phyloP scores from a whole-genome alignment of 106 monocot species.

The Dendrobium chrysotoxum region DNA sequence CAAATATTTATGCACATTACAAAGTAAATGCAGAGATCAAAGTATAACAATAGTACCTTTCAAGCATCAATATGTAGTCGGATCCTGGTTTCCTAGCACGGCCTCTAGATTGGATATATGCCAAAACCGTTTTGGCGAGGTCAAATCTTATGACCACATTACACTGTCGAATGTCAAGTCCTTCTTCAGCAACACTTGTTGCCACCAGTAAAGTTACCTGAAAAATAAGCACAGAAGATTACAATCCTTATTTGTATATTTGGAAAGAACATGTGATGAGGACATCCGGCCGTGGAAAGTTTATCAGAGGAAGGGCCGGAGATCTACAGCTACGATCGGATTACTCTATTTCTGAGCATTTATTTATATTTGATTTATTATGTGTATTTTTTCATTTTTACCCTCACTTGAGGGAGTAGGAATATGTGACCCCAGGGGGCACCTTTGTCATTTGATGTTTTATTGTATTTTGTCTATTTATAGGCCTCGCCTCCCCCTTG shows the following conservation, averaged over 20 bases:
- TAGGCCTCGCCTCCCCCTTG: too few relatives aligned
- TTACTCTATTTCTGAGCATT: too few relatives aligned
- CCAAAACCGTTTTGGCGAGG: constrained; percentile 97
- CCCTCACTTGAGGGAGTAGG: too few relatives aligned
- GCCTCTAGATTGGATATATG: constrained; percentile 99
- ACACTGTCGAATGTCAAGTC: constrained; percentile 98
- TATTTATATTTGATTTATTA: too few relatives aligned
- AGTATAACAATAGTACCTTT: constrained; percentile 41
- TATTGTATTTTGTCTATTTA: too few relatives aligned
- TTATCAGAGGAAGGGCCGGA: too few relatives aligned
- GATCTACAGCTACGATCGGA: too few relatives aligned
- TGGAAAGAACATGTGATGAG: too few relatives aligned
- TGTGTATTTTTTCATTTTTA: too few relatives aligned
- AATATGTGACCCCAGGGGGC: too few relatives aligned
- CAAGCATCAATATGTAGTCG: constrained; percentile 98
- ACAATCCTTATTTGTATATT: not conserved
- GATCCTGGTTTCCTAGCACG: constrained; percentile 99
- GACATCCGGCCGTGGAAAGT: too few relatives aligned
- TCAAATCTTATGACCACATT: constrained; percentile 99
- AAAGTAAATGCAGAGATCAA: not conserved
- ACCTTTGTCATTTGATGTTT: too few relatives aligned
- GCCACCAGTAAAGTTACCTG: constrained; percentile 91
- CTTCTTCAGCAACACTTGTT: constrained; percentile 99
- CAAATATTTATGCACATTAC: not conserved
- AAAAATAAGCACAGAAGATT: constrained; percentile 11